Percentiles rank a stretch among this genome's conserved stretches.
These are phyloP conservation scores for Claviceps sp. DNA, from an alignment of 2,329 filamentous ascomycete species.

Conservation along the genomic window DNA sequence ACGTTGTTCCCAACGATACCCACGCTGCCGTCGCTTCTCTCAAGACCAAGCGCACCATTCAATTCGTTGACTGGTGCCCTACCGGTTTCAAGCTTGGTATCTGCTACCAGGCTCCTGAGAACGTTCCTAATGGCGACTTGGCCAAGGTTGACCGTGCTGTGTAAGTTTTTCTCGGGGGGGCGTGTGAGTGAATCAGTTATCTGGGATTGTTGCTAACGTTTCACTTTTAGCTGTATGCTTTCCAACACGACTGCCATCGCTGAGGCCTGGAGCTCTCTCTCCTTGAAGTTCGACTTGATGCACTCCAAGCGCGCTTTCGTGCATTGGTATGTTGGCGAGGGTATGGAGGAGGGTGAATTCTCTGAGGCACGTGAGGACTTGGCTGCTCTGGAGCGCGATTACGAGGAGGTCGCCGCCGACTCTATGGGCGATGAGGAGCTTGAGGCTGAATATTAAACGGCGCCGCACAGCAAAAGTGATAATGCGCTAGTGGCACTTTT, in stretches of 20 bases:
- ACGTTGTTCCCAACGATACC: conserved; percentile 93
- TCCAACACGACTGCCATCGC: conserved; percentile 98
- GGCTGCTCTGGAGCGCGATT: conserved; percentile 93
- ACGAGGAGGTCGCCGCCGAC: conserved; percentile 96
- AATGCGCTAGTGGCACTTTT: conserved; percentile 7
- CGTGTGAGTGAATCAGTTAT: background rate
- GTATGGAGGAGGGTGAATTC: conserved; percentile 99
- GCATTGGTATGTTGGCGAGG: conserved; percentile 99
- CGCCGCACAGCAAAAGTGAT: conserved; percentile 3
- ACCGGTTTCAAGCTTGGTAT: conserved; percentile 99
- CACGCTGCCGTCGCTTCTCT: conserved; percentile 86
- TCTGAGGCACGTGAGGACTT: conserved; percentile 97
- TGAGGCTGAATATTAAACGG: conserved; percentile 78
- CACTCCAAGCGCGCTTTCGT: conserved; percentile 99
- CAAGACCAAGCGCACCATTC: conserved; percentile 98
- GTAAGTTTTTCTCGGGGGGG: conserved; percentile 40
- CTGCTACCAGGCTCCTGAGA: conserved; percentile 96
- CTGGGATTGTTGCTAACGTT: conserved; percentile 12
- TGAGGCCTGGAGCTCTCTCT: conserved; percentile 93
- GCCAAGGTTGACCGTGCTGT: conserved; percentile 97
- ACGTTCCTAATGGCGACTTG: conserved; percentile 91
- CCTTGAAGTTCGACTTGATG: conserved; percentile 99
- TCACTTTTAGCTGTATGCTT: conserved; percentile 68
- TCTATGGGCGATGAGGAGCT: conserved; percentile 76
- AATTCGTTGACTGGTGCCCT: conserved; percentile 99